phyloP scores from a whole-genome alignment of 2,329 filamentous ascomycete species.

The Fusarium brachygibbosum region DNA sequence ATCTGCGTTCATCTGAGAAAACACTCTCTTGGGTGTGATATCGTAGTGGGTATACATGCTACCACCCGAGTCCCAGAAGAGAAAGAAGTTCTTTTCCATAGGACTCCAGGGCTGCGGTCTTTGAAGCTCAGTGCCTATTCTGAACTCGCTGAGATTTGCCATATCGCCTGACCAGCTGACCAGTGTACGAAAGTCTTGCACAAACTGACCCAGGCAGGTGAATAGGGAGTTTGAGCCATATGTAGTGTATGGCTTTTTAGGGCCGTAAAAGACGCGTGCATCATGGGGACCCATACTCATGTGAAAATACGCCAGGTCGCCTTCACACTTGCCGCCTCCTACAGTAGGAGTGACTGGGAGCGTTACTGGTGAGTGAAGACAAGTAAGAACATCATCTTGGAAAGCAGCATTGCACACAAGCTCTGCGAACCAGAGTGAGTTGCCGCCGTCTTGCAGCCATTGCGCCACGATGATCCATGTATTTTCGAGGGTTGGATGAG shows the following conservation, averaged over 20 bases:
- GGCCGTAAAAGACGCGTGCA: constrained; percentile 69
- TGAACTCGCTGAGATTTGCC: constrained; percentile 54
- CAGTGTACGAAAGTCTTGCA: constrained; percentile 66
- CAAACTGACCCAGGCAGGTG: constrained; percentile 70
- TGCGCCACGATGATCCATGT: constrained; percentile 68
- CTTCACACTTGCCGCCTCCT: constrained; percentile 60
- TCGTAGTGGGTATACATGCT: constrained; percentile 67
- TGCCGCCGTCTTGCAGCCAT: constrained; percentile 48
- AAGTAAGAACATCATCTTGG: constrained; percentile 57
- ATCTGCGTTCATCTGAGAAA: constrained; percentile 60
- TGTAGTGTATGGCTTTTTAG: constrained; percentile 62
- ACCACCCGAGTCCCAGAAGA: constrained; percentile 68
- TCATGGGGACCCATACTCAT: constrained; percentile 69
- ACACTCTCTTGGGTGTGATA: constrained; percentile 62
- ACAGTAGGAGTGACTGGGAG: constrained; percentile 63
- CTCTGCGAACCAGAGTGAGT: constrained; percentile 57
- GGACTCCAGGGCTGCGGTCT: constrained; percentile 59
- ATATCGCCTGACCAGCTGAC: constrained; percentile 58
- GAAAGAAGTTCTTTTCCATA: constrained; percentile 74
- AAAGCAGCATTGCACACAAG: constrained; percentile 66
- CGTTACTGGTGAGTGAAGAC: constrained; percentile 56
- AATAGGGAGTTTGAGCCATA: constrained; percentile 68
- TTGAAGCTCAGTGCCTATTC: constrained; percentile 63
- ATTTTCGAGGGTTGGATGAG: constrained; percentile 63
- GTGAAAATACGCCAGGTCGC: constrained; percentile 57